phyloP scores from a whole-genome alignment of 495 filamentous ascomycete species.

The Annulohypoxylon nitens region DNA sequence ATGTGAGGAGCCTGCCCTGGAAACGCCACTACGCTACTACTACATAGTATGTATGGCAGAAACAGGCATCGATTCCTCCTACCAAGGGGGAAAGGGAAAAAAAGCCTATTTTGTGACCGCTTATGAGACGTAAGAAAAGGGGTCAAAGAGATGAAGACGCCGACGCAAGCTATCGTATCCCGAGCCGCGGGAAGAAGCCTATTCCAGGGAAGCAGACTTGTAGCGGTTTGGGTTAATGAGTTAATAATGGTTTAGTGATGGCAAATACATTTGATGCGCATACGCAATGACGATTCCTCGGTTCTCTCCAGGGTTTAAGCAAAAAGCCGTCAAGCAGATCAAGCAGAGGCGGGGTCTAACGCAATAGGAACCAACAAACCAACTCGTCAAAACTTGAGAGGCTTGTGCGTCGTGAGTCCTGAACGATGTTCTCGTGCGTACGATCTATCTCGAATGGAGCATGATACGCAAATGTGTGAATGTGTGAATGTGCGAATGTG shows the following conservation, averaged over 20 bases:
- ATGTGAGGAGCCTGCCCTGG: constrained; percentile 33
- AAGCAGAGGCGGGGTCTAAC: constrained; percentile 27
- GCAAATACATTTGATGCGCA: constrained; percentile 1
- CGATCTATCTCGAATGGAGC: constrained; percentile 11
- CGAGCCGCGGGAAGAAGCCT: constrained; percentile 30
- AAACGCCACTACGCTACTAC: constrained; percentile 34
- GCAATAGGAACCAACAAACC: constrained; percentile 14
- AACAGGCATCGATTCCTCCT: constrained; percentile 41
- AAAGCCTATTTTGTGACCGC: constrained; percentile 39
- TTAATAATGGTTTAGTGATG: constrained; percentile 22
- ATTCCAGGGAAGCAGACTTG: constrained; percentile 26
- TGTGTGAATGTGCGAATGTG: neutral
- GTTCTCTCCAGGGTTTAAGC: constrained; percentile 34
- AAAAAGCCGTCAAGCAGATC: constrained; percentile 13
- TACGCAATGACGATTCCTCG: constrained; percentile 26
- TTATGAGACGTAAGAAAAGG: constrained; percentile 36
- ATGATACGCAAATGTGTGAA: constrained; percentile 13
- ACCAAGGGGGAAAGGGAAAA: constrained; percentile 5
- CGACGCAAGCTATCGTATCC: constrained; percentile 39
- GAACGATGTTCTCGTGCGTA: constrained; percentile 35
- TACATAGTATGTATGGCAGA: constrained; percentile 17
- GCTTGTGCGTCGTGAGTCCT: constrained; percentile 28
- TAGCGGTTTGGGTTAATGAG: constrained; percentile 6
- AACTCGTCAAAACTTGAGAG: neutral
- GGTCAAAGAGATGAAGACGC: constrained; percentile 20